A percentile compares a stretch with the other conserved stretches of the same genome.
Evolutionary conservation across 345 rosid species (phyloP).

Genomic region (Citrus hindsii): DNA sequence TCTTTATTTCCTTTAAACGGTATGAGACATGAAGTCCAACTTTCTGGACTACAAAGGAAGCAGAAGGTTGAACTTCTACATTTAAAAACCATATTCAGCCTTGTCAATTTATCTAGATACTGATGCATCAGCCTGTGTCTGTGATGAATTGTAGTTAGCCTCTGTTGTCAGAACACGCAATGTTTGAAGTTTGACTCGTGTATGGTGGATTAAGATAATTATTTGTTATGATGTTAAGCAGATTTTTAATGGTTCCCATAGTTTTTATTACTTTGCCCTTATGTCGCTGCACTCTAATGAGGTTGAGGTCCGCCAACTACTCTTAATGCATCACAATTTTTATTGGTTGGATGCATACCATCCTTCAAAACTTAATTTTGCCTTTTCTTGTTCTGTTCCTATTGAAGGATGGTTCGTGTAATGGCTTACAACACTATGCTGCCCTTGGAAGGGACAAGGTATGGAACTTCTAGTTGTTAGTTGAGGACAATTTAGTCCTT

Average conservation of each 20-base stretch:
- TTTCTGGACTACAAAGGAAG: not conserved
- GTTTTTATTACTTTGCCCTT: not conserved
- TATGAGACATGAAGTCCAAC: not conserved
- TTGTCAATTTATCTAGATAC: not conserved
- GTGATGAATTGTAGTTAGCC: not conserved
- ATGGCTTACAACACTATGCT: conserved; percentile 99
- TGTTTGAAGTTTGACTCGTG: not conserved
- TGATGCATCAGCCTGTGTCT: not conserved
- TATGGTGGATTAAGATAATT: not conserved
- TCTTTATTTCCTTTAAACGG: not conserved
- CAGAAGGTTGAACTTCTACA: conserved; percentile 4
- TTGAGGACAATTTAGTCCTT: not conserved
- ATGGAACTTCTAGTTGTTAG: conserved; percentile 13
- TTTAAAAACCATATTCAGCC: not conserved
- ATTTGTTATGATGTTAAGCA: not conserved
- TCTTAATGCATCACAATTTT: not conserved
- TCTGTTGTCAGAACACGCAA: not conserved
- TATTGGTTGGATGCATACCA: not conserved
- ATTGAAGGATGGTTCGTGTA: conserved; percentile 97
- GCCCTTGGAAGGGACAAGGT: conserved; percentile 99
- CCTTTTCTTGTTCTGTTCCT: conserved; percentile 21
- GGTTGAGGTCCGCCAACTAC: not conserved
- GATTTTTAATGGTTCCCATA: not conserved
- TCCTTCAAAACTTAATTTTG: not conserved
- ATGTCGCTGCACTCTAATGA: not conserved